phyloP scores from a whole-genome alignment of 2,329 filamentous ascomycete genomes.

The Fusarium sp. region DNA sequence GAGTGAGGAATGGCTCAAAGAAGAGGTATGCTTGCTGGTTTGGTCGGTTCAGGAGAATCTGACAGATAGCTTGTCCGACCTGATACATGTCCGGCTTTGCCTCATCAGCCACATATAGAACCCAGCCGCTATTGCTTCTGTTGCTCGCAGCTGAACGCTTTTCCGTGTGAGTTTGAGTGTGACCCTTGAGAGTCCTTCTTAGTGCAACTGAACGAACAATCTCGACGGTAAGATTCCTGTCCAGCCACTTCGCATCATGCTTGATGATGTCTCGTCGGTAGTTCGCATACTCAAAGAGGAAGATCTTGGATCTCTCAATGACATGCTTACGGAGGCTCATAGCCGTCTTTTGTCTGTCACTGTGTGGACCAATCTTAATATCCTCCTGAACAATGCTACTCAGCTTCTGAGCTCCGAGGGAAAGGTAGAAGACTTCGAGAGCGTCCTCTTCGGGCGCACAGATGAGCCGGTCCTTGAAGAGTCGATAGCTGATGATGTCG shows the following conservation, averaged over 20 bases:
- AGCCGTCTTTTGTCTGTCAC: constrained; percentile 72
- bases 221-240: constrained; percentile 80
- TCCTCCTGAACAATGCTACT: constrained; percentile 81
- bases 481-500: constrained; percentile 85
- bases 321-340: constrained; percentile 78
- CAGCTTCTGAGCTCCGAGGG: constrained; percentile 78
- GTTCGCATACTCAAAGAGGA: constrained; percentile 77
- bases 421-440: constrained; percentile 83
- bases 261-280: constrained; percentile 79
- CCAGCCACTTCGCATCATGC: constrained; percentile 89
- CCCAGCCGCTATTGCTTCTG: constrained; percentile 61
- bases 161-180: constrained; percentile 73
- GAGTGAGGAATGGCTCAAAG: constrained; percentile 87
- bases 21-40: constrained; percentile 90
- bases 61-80: constrained; percentile 85
- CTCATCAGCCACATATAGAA: constrained; percentile 77
- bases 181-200: constrained; percentile 75
- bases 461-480: constrained; percentile 85
- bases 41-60: constrained; percentile 79
- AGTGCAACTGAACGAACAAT: constrained; percentile 81
- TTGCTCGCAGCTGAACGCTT: constrained; percentile 76
- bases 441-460: constrained; percentile 89
- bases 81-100: constrained; percentile 84
- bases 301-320: constrained; percentile 85
- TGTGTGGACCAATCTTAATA: constrained; percentile 71